phyloP scores from a whole-genome alignment of 2,329 filamentous ascomycete genomes.

The Colletotrichum falcatum region DNA sequence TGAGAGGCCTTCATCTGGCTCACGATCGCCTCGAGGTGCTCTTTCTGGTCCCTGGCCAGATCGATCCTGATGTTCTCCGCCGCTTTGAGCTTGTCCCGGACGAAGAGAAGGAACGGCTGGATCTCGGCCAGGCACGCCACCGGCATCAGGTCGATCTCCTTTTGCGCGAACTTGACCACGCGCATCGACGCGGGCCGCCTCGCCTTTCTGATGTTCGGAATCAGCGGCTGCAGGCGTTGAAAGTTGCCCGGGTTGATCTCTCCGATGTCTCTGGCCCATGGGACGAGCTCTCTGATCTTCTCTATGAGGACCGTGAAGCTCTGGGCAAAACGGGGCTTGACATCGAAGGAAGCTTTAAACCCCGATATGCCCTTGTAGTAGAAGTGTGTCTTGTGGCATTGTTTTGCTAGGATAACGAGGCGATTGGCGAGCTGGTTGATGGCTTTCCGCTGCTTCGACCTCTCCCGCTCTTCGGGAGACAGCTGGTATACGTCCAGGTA shows the following conservation, averaged over 20 bases:
- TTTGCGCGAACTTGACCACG: slow-evolving; percentile 26
- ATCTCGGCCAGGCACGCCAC: not conserved
- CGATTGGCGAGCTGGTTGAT: not conserved
- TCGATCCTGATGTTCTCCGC: not conserved
- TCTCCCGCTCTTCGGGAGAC: not conserved
- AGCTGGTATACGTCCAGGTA: slow-evolving; percentile 25
- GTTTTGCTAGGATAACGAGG: not conserved
- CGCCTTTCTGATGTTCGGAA: slow-evolving; percentile 19
- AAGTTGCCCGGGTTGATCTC: slow-evolving; percentile 14
- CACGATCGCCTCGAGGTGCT: not conserved
- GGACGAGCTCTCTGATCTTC: not conserved
- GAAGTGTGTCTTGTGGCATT: not conserved
- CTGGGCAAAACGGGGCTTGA: not conserved
- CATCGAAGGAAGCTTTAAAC: not conserved
- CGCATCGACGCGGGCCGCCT: slow-evolving; percentile 10
- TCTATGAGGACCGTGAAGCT: not conserved
- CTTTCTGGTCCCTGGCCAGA: not conserved
- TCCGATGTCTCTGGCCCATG: not conserved
- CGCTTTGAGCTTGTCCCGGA: not conserved
- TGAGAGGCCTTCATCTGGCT: not conserved
- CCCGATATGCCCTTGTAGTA: not conserved
- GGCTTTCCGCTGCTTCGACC: not conserved
- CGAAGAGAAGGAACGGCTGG: not conserved
- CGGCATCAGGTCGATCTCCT: slow-evolving; percentile 26
- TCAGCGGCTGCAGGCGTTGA: not conserved